These are phyloP conservation scores for Colletotrichum sp. DNA, from an alignment of 2,329 filamentous ascomycete genomes.

Conservation along the genomic window DNA sequence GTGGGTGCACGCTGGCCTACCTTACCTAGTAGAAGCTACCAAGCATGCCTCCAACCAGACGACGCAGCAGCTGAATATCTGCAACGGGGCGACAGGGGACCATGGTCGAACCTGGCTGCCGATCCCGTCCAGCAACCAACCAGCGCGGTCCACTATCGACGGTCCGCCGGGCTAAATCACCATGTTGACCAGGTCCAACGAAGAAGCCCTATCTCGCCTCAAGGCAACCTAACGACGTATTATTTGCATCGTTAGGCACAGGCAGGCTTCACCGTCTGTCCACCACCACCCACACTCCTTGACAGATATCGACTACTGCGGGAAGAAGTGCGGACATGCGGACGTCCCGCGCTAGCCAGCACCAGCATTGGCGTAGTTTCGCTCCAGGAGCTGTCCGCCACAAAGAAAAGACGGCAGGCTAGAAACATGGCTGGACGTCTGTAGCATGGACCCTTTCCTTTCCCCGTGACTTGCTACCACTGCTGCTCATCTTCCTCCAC, in stretches of 20 bases:
- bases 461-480: neutral
- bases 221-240: neutral
- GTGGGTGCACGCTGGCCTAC: neutral
- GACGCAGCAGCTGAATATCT: neutral
- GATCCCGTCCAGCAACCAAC: neutral
- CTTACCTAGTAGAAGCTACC: neutral
- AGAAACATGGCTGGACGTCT: neutral
- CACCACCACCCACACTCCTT: neutral
- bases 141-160: neutral
- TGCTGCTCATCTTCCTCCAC: neutral
- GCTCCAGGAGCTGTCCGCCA: neutral
- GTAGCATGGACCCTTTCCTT: neutral
- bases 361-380: neutral
- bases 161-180: neutral
- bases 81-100: neutral
- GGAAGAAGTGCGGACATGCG: neutral
- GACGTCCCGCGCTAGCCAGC: neutral
- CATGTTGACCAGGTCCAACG: neutral
- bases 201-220: neutral
- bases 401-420: neutral
- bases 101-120: neutral
- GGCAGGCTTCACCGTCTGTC: neutral
- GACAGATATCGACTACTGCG: neutral
- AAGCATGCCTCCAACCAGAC: neutral
- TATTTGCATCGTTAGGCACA: neutral